phyloP scores from a whole-genome alignment of 164 flowering plant genomes.

The Hamamelis virginiana region DNA sequence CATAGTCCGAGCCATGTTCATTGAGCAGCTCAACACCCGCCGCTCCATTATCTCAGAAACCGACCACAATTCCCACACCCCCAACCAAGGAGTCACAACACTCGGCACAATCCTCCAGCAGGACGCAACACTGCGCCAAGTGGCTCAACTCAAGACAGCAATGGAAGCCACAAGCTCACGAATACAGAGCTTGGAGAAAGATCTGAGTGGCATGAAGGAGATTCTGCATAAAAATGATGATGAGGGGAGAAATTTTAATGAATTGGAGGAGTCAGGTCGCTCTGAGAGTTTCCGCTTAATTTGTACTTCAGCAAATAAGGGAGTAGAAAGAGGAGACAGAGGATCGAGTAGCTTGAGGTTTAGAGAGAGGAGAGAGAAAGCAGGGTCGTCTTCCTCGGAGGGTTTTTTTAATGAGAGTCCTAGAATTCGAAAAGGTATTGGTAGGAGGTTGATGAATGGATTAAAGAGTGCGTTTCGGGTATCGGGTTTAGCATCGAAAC shows the following conservation, averaged over 20 bases:
- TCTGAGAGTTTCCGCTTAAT: conserved; percentile 57
- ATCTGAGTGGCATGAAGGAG: conserved; percentile 60
- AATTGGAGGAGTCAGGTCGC: conserved; percentile 23
- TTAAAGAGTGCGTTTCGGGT: conserved; percentile 50
- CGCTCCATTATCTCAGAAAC: conserved; percentile 35
- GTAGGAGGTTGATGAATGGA: conserved; percentile 47
- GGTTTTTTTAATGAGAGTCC: conserved; percentile 1
- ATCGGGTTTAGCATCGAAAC: conserved; percentile 17
- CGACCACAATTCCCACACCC: conserved; percentile 7
- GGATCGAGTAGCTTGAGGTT: conserved; percentile 28
- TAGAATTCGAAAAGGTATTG: conserved; percentile 24
- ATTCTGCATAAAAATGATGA: conserved; percentile 29
- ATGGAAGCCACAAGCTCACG: conserved; percentile 61
- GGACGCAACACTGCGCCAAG: conserved; percentile 64
- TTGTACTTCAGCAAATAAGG: conserved; percentile 16
- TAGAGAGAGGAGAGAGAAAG: background rate
- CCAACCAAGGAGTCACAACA: conserved; percentile 21
- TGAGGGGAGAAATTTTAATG: conserved; percentile 1
- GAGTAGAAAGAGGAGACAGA: conserved; percentile 40
- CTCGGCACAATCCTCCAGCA: conserved; percentile 70
- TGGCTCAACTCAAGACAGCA: conserved; percentile 48
- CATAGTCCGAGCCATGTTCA: conserved; percentile 77
- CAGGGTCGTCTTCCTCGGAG: conserved; percentile 14
- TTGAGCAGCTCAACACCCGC: conserved; percentile 74
- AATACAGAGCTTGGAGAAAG: conserved; percentile 59